These are phyloP conservation scores for Colletotrichum sp. DNA, from an alignment of 2,329 filamentous ascomycete genomes.

Conservation along the genomic window DNA sequence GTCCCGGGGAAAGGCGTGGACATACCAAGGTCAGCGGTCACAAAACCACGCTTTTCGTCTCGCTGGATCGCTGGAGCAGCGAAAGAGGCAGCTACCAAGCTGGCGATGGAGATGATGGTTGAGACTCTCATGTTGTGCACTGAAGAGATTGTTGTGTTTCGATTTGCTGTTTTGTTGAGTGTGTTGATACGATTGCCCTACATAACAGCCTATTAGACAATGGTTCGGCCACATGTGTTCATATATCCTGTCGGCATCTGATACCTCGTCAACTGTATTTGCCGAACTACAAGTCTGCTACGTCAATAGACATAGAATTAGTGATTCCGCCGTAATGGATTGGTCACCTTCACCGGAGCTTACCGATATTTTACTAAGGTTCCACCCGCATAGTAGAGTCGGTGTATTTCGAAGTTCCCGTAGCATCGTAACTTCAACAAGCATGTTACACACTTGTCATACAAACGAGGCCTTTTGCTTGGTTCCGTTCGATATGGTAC, in stretches of 20 bases:
- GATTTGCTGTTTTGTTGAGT: not conserved
- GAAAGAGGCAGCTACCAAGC: not conserved
- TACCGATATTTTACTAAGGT: not conserved
- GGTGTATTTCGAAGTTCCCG: not conserved
- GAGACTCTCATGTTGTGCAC: not conserved
- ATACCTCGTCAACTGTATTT: not conserved
- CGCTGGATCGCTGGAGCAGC: not conserved
- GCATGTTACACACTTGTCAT: not conserved
- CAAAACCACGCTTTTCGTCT: not conserved
- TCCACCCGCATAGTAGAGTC: not conserved
- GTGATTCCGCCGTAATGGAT: not conserved
- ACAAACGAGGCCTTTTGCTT: not conserved
- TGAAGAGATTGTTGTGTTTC: not conserved
- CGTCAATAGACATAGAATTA: not conserved
- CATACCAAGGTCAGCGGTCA: not conserved
- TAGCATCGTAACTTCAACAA: not conserved
- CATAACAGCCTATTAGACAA: rapidly evolving
- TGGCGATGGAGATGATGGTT: not conserved
- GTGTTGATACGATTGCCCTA: rapidly evolving
- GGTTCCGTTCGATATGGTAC: not conserved
- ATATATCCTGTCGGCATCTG: not conserved
- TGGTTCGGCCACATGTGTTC: not conserved
- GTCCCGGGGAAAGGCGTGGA: not conserved
- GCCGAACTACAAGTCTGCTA: not conserved
- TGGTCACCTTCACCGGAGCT: not conserved